Conservation (phyloP, 106 monocot genomes). For the Amphibolis antarctica region DNA sequence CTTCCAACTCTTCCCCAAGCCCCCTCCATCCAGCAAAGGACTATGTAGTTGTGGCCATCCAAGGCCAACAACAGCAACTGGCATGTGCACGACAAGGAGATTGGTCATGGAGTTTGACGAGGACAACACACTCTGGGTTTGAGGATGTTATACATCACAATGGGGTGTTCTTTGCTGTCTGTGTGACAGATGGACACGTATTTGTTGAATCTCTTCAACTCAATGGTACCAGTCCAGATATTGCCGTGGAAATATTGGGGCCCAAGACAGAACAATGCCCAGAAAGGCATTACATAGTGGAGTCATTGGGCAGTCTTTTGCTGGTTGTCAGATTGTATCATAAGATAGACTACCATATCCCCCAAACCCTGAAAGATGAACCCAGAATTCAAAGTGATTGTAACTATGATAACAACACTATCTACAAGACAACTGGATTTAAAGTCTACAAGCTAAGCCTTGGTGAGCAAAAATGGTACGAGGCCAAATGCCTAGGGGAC, state of each 20-base stretch:
- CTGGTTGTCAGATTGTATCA: not conserved
- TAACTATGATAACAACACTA: not conserved
- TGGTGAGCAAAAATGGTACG: not conserved
- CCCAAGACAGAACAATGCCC: not conserved
- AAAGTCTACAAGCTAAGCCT: not conserved
- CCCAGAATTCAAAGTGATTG: not conserved
- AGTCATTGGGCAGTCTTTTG: slow-evolving; percentile 1
- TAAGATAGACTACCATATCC: not conserved
- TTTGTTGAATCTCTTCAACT: slow-evolving; percentile 7
- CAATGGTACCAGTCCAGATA: slow-evolving; percentile 2
- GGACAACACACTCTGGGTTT: not conserved
- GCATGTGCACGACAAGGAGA: slow-evolving; percentile 6
- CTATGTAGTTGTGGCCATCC: slow-evolving; percentile 3
- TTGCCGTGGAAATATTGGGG: not conserved
- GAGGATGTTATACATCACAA: slow-evolving; percentile 8
- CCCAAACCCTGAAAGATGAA: not conserved
- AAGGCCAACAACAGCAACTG: not conserved
- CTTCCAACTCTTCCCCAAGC: not conserved
- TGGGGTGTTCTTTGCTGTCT: slow-evolving; percentile 9
- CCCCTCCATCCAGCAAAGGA: slow-evolving; percentile 2
- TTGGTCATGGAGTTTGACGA: slow-evolving; percentile 7
- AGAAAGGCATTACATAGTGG: slow-evolving; percentile 1
- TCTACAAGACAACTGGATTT: slow-evolving; percentile 3
- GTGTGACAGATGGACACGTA: not conserved
- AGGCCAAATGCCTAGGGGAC: not conserved